Conservation (phyloP, 768 basidiomycete species). For the Termitomyces sp. region DNA sequence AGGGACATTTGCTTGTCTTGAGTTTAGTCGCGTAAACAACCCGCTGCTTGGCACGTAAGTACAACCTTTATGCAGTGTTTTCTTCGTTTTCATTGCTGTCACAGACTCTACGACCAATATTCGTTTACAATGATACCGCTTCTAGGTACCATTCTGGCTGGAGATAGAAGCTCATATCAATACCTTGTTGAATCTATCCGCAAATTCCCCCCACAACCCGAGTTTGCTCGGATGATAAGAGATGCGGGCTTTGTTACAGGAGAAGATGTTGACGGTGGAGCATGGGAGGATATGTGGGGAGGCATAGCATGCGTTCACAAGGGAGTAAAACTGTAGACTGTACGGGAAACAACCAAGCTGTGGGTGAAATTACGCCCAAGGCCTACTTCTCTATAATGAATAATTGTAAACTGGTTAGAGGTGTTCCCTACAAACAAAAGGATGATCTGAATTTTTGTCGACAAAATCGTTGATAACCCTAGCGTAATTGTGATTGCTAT, state of each 20-base stretch:
- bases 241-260: slow-evolving; percentile 81
- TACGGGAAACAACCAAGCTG: background rate
- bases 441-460: background rate
- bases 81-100: slow-evolving; percentile 2
- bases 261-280: slow-evolving; percentile 69
- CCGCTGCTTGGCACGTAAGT: slow-evolving; percentile 83
- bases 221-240: slow-evolving; percentile 85
- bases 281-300: slow-evolving; percentile 83
- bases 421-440: background rate
- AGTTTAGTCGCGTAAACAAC: slow-evolving; percentile 91
- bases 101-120: slow-evolving; percentile 88
- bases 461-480: background rate
- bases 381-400: background rate
- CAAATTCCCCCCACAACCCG: slow-evolving; percentile 81
- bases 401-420: background rate
- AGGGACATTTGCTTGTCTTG: slow-evolving; percentile 91
- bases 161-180: slow-evolving; percentile 92
- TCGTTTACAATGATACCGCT: slow-evolving; percentile 95
- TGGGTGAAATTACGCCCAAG: background rate
- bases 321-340: slow-evolving; percentile 66
- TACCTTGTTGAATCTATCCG: slow-evolving; percentile 98
- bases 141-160: slow-evolving; percentile 93
- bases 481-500: background rate
- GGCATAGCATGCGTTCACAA: slow-evolving; percentile 85
- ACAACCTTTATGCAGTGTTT: background rate